Percentiles rank a stretch among this genome's conserved stretches.
These are phyloP conservation scores for Pythium monospermum DNA, from an alignment of 352 stramenopile genomes.

Conservation along the genomic window DNA sequence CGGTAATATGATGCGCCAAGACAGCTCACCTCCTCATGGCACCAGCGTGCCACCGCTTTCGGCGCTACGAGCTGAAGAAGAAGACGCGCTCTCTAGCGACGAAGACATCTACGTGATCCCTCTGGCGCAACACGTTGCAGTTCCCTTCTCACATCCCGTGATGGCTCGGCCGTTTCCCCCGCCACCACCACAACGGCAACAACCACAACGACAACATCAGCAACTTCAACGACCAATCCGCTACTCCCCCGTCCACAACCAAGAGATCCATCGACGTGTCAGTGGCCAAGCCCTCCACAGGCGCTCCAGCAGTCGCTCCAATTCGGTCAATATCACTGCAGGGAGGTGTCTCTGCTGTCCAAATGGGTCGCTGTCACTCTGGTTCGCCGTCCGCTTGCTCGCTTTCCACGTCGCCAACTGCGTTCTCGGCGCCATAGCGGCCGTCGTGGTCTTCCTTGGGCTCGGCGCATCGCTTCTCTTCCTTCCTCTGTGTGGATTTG, in stretches of 20 bases:
- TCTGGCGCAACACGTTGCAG: background rate
- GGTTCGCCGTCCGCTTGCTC: constrained; percentile 12
- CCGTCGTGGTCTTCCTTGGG: constrained; percentile 18
- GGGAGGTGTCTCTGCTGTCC: background rate
- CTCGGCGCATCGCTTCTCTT: constrained; percentile 24
- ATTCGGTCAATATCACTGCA: too few species aligned
- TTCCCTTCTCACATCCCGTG: background rate
- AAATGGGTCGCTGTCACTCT: constrained; percentile 4
- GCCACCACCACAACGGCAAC: background rate
- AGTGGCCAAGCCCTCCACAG: background rate
- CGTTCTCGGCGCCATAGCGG: constrained; percentile 15
- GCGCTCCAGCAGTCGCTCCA: too few species aligned
- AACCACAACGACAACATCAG: background rate
- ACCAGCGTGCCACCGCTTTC: constrained; percentile 14
- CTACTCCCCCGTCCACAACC: constrained; percentile 2
- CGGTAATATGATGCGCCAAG: too few species aligned
- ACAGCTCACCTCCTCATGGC: too few species aligned
- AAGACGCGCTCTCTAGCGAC: background rate
- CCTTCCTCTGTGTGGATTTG: constrained; percentile 54
- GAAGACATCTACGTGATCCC: constrained; percentile 6
- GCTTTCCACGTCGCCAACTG: constrained; percentile 21
- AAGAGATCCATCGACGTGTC: background rate
- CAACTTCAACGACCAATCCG: background rate
- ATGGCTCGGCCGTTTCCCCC: background rate
- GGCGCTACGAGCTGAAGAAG: background rate